phyloP scores from a whole-genome alignment of 2,329 filamentous ascomycete species.

The Colletotrichum magnum region DNA sequence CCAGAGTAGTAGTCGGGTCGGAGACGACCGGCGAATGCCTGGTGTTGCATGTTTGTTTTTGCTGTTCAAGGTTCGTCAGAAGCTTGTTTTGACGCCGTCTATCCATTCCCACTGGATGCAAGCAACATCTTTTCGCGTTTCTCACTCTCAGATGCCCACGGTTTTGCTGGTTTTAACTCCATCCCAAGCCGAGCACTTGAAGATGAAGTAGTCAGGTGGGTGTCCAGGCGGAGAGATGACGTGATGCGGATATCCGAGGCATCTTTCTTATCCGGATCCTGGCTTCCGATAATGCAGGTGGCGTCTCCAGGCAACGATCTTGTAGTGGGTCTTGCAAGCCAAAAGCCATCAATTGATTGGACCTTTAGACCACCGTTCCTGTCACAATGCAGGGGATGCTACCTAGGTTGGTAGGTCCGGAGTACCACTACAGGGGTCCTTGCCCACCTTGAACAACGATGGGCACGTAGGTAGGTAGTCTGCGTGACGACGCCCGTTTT shows the following conservation, averaged over 20 bases:
- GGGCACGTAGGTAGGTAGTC: background rate
- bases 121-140: background rate
- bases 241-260: conserved; percentile 27
- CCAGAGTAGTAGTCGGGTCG: conserved; percentile 40
- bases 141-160: too few species aligned
- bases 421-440: background rate
- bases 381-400: conserved; percentile 18
- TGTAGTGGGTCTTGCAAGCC: conserved; percentile 2
- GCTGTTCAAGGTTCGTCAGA: background rate
- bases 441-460: conserved; percentile 10
- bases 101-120: too few species aligned
- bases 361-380: conserved; percentile 1
- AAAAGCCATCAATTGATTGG: conserved; percentile 5
- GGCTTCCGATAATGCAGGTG: conserved; percentile 4
- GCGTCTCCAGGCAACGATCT: conserved; percentile 20
- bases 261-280: conserved; percentile 12
- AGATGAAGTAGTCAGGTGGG: background rate
- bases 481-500: conserved; percentile 17
- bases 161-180: too few species aligned
- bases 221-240: conserved; percentile 13
- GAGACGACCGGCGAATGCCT: conserved; percentile 38
- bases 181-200: background rate
- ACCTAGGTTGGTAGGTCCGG: background rate
- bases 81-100: too few species aligned
- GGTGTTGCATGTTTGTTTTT: conserved; percentile 36